Evolutionary conservation across 352 stramenopile genomes (phyloP), one percentile per base, ranked within the genome.

Genomic region (Phytopythium ostracodes): DNA sequence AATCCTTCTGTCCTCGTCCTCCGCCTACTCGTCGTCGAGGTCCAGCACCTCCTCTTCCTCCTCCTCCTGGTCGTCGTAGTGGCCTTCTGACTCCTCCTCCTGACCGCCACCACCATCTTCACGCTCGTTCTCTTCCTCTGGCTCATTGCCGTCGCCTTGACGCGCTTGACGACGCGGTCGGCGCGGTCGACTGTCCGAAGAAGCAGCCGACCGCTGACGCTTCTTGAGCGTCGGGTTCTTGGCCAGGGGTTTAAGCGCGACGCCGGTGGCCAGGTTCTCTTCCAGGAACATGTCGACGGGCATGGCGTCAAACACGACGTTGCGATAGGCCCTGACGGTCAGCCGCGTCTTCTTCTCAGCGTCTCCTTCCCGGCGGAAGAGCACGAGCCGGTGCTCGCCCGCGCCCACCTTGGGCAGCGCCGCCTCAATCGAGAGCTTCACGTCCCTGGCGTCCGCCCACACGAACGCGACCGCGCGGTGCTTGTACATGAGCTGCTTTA

Each of bases 361-460:
- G 12, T 63, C 70, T 29, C 40, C 57, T 25, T 79, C 63, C n/a
- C 75, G 81, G 43, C 73, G 75, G 63, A 95, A 95, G 7, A 91
- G 61, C 56, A 93, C 72, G 53, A 92, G 54, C 1, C 86, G 82
- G 54, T 93, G 80, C 38, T 89, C 76, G 4, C 70, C 77, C 0
- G 42, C 22, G 15, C 36, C 63, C 24, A 66, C 79, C 59, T 75
- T 67, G 8, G 83, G 72, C 31, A 92, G 64, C 63, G 81, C 62
- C 18, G 70, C 79, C 62, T 93, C 84, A 38, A 93, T 76, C 56
- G 82, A 89, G 17, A 92, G 70, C 71, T 87, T 84, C 46, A 84
- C 65, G 17, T 76, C 75, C 31, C 72, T 77, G 38, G 84, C 72
- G 53, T 95, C 84, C 27, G 90, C 60, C 82, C 81, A 93, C 14